Evolutionary conservation across 1,139 yeast genomes (phyloP).

Genomic region (Debaryomycetaceae sp.): DNA sequence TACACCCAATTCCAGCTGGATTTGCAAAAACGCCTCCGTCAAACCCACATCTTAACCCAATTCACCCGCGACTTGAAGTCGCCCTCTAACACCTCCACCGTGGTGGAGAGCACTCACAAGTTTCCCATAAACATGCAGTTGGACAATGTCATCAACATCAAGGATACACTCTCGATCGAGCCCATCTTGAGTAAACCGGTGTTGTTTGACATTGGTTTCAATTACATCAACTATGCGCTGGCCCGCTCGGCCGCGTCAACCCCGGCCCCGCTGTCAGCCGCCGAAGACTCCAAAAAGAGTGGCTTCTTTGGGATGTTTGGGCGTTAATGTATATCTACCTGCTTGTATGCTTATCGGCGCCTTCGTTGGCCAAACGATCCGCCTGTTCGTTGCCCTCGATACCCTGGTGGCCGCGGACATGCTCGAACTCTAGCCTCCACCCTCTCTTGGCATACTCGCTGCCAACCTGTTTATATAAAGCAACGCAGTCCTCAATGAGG

Average conservation of each 20-base stretch:
- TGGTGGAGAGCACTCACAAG: slow-evolving; percentile 49
- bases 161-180: slow-evolving; percentile 31
- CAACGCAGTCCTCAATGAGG: slow-evolving; percentile 32
- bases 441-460: no score
- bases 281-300: slow-evolving; percentile 21
- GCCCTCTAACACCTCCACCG: slow-evolving; percentile 10
- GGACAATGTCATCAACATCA: slow-evolving; percentile 44
- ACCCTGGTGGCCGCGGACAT: slow-evolving; percentile 76
- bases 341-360: slow-evolving; percentile 5
- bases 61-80: slow-evolving; percentile 25
- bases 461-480: slow-evolving; percentile 23
- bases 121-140: slow-evolving; percentile 38
- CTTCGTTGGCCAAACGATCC: slow-evolving; percentile 57
- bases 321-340: slow-evolving; percentile 8
- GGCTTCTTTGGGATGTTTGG: slow-evolving; percentile 48
- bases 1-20: slow-evolving; percentile 24
- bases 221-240: slow-evolving; percentile 56
- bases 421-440: slow-evolving; percentile 42
- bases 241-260: slow-evolving; percentile 11
- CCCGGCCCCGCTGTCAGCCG: slow-evolving; percentile 6
- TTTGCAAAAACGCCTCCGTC: slow-evolving; percentile 26
- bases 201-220: slow-evolving; percentile 82
- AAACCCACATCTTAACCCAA: slow-evolving; percentile 51
- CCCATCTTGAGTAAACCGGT: slow-evolving; percentile 83
- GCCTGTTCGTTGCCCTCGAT: slow-evolving; percentile 72